Evolutionary conservation across 2,329 filamentous ascomycete genomes (phyloP), one percentile per base, ranked within the genome.

Genomic region (Venturia pyrina): DNA sequence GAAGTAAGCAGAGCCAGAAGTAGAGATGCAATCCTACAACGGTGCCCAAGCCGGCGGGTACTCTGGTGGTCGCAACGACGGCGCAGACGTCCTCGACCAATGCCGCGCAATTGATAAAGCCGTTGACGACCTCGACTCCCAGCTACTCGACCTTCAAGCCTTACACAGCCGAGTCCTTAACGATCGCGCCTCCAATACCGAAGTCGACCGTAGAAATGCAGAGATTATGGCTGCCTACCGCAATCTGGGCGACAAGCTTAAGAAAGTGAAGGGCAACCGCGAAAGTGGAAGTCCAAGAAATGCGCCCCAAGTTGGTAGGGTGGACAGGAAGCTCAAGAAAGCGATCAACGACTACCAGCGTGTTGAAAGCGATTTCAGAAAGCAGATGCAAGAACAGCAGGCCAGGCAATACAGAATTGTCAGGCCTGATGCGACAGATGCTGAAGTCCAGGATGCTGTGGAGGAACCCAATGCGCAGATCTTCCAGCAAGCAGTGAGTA

Each of bases 321-420:
- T 95, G 59, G 90, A 96, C 75, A 85, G 89, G 64, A 85, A 88
- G 66, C 82, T 97, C 70, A 93, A 93, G 80, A 81, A 83, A 57
- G 90, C 90, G 67, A 93, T 96, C 75, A 85, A 90, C 70, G 80
- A 86, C 68, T 97, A 93, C 80, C 91, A 95, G 77, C 83, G 86
- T 69, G 82, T 91, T 65, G 93, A 98, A 77, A 85, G 85, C 1
- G 83, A 87, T 28, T 96, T 93, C 82, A 86, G 89, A 74, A 89
- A 89, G 77, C 87, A 89, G 70, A 86, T 91, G 41, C 85, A 90
- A 75, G 89, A 91, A 62, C 91, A 96, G 77, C 90, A 96, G 79
- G 89, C 87, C 70, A 86, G 95, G 65, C 92, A 97, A 75, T 96
- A 96, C 78, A 85, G 89, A 67, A 97, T 98, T 74, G 93, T 95